Base-by-base conservation (phyloP, 371 early-diverging fungal genomes). In the Entomophthora muscae region DNA sequence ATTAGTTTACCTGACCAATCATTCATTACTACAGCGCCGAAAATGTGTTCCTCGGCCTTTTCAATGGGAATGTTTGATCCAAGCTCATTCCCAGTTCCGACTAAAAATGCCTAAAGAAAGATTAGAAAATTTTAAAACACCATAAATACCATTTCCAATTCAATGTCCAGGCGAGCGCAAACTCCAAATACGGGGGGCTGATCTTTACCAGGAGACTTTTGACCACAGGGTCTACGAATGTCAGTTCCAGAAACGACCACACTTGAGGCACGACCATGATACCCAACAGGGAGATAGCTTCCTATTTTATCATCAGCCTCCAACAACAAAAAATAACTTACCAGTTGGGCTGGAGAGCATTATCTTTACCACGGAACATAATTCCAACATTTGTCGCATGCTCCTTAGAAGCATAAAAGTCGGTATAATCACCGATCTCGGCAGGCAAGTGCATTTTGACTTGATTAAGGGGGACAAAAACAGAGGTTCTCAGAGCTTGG, bases 341-440 rank as follows among this genome's bases (percentile, higher is more conserved):
- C 93, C 95, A 98, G 83, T 98, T 98, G 64, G 95, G 95, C 82
- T 88, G 90, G 64, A 98, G 78, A n/a, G 98, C 98, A 67, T 95
- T 95, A 67, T 95, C 96, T 72, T 89, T 91, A 63, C 98, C 98
- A 63, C 98, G 80, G 79, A 98, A 95, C 95, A 98, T 98, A 69
- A 81, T 79, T 23, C 98, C 98, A 32, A 94, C 96, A 70, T 95
- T 95, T 57, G 89, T 91, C 28, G 98, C 98, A 71, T 98, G 98
- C 69, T 98, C 95, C 66, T 89, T 86, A 32, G 92, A 91, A 53
- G 95, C 91, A 70, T 98, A 98, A 68, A 98, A 98, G 68, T 98
- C 98, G 3, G 98, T 95, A 76, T 96, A 98, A 71, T 98, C 95
- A 30, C 96, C 96, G 66, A 98, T 93, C 26, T 77, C 66, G 42